Evolutionary conservation across 2,329 filamentous ascomycete genomes (phyloP).

Genomic region (Rutstroemia sp.): DNA sequence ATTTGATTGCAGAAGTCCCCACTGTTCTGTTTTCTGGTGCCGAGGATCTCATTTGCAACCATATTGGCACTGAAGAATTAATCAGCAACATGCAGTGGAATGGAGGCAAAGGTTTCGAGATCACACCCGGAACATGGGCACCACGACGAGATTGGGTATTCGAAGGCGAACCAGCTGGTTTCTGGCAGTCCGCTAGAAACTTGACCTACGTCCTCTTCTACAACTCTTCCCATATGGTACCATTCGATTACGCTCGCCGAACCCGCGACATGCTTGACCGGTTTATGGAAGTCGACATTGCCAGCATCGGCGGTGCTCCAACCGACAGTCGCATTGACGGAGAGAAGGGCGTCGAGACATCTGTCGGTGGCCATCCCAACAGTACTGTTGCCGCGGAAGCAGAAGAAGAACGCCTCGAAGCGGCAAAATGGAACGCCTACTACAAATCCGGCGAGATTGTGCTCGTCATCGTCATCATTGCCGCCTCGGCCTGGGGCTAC

Average conservation of each 20-base stretch:
- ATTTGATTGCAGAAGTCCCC: conserved; percentile 67
- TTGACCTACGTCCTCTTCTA: conserved; percentile 93
- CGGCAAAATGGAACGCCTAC: conserved; percentile 64
- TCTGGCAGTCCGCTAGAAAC: conserved; percentile 92
- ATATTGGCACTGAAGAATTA: conserved; percentile 84
- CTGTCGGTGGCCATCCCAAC: conserved; percentile 61
- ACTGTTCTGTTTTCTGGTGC: conserved; percentile 88
- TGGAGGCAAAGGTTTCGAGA: conserved; percentile 83
- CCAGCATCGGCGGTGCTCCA: conserved; percentile 69
- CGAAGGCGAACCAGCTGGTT: conserved; percentile 78
- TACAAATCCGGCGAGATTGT: conserved; percentile 65
- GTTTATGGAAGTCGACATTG: conserved; percentile 90
- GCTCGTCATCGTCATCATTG: conserved; percentile 58
- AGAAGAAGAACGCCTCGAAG: conserved; percentile 54
- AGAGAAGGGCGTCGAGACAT: conserved; percentile 58
- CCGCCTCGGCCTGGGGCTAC: conserved; percentile 54
- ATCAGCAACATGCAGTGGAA: conserved; percentile 91
- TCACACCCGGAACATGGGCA: conserved; percentile 78
- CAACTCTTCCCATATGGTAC: conserved; percentile 97
- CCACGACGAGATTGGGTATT: conserved; percentile 93
- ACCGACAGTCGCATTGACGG: conserved; percentile 63
- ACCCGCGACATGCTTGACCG: conserved; percentile 95
- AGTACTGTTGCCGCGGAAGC: conserved; percentile 56
- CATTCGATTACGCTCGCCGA: conserved; percentile 82
- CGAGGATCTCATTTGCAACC: conserved; percentile 94